Evolutionary conservation across 1,139 yeast species (phyloP), one percentile per base, ranked within the genome.

Genomic region (Magnusiomyces ingens): DNA sequence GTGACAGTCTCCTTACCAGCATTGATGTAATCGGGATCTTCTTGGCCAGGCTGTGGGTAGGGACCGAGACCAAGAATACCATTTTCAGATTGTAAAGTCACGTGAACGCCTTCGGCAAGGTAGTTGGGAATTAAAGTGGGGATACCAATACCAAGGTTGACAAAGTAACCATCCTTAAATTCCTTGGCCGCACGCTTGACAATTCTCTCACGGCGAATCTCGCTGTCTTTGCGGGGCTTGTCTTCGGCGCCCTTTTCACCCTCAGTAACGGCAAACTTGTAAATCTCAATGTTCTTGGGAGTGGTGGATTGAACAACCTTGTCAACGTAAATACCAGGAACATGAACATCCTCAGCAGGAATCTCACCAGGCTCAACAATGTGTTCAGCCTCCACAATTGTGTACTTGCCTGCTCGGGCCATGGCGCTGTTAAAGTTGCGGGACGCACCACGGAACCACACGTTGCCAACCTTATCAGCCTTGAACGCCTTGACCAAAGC

Each of bases 1-100:
- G 80, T 76, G 35, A 75, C 78, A 2, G 80, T 74, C 65, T 77
- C 80, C 59, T 77, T 77, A 42, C 81, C 80, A 29, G 81, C 80
- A 59, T 77, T 77, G 56, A 76, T 75, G 58, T 74, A 57, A 57
- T 77, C 81, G 3, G 80, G 71, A 58, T 75, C 78, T 52, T 72
- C 78, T 58, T 74, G 65, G 18, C 76, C 78, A 51, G 62, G 62
- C 26, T 62, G 58, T 15, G 81, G 81, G 62, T 75, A 76, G 21
- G 76, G 76, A 8, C 80, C 81, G 49, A 77, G 67, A 2, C 80
- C 80, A 19, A 77, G 68, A 48, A 77, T 67, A 45, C 81, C 80
- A 59, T 77, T 77, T 63, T 77, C 80, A 13, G 77, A 71, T 62
- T 77, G 79, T 53, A 77, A 66, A 2, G 71, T 68, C 43, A 77